Conservation (phyloP, 139 green algal species). For the Edaphochlamys debaryana region DNA sequence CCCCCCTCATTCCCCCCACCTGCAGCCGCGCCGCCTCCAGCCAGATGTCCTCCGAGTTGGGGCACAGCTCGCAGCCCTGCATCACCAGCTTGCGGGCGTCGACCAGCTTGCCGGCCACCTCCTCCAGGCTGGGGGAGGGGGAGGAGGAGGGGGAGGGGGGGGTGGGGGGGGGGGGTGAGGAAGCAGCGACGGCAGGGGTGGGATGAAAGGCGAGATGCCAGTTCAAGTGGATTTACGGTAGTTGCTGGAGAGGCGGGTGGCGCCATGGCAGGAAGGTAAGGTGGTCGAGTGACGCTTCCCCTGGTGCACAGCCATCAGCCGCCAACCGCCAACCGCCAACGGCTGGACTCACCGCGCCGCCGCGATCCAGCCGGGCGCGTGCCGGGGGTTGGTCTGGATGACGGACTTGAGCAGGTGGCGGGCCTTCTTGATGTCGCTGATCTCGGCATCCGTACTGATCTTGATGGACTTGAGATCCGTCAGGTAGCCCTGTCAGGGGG, state of each 20-base stretch:
- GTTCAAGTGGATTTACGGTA: no score
- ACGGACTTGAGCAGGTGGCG: slow-evolving; percentile 95
- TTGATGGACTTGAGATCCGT: slow-evolving; percentile 90
- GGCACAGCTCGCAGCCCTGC: slow-evolving; percentile 94
- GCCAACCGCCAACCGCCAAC: background rate
- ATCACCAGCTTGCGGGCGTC: slow-evolving; percentile 74
- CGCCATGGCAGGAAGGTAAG: no score
- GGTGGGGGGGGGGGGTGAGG: background rate
- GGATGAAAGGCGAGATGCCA: background rate
- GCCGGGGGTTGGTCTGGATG: slow-evolving; percentile 95
- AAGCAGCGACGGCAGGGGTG: background rate
- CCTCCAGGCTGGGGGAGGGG: slow-evolving; percentile 56
- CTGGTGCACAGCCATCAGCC: no score
- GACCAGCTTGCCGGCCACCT: slow-evolving; percentile 71
- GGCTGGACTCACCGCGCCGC: slow-evolving; percentile 69
- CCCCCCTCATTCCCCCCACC: background rate
- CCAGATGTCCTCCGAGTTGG: slow-evolving; percentile 97
- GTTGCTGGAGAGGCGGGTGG: no score
- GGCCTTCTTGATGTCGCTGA: slow-evolving; percentile 98
- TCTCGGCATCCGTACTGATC: slow-evolving; percentile 83
- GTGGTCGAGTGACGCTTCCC: no score
- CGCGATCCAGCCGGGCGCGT: slow-evolving; percentile 97
- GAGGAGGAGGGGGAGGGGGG: background rate
- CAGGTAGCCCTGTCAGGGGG: slow-evolving; percentile 84
- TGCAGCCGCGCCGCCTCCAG: slow-evolving; percentile 94